Evolutionary conservation across 2,329 filamentous ascomycete species (phyloP), one percentile per base, ranked within the genome.

Genomic region (Arthroderma sp.): DNA sequence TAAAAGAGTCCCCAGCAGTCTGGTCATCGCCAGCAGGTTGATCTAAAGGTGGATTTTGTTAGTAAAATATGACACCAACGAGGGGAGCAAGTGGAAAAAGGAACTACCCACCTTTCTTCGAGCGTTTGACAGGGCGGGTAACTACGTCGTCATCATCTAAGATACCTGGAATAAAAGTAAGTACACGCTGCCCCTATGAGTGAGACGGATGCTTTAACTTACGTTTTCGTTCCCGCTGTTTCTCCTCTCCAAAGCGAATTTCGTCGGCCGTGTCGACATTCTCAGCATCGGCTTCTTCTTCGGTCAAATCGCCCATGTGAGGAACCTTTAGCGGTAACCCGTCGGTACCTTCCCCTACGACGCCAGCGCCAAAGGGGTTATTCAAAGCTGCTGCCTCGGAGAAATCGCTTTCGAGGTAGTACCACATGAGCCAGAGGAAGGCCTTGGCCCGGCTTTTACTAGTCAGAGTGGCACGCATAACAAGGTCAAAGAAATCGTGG

Each of bases 361-460:
- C 50, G 9, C 68, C 68, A 1, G 65, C 62, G 0, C 91, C 91
- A 56, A 95, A 98, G 0, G 91, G 91, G 57, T 98, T 98, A 54
- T 85, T 82, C 40, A 86, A 74, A 38, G 86, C 89, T 45, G 85
- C 86, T 56, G 94, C 85, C 54, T 83, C 79, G 0, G 85, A 85
- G 54, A 95, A 96, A 60, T 95, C 86, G 29, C 88, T 94, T 62
- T 98, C 91, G 11, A 98, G 74, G 59, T 98, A 96, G 71, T 91
- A 95, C 91, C 91, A 98, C 80, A 98, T 93, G 51, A 98, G 71
- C 91, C 91, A 98, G 15, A 98, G 68, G 55, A 98, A 98, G 0
- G 89, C 89, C 38, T 71, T 80, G 1, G 91, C 88, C 50, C 91
- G 78, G 50, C 86, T 94, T 53, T 72, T 68, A 63, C 88, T 96